These are phyloP conservation scores for Hypoxylon cercidicola DNA, from an alignment of 495 filamentous ascomycete species.

Conservation along the genomic window DNA sequence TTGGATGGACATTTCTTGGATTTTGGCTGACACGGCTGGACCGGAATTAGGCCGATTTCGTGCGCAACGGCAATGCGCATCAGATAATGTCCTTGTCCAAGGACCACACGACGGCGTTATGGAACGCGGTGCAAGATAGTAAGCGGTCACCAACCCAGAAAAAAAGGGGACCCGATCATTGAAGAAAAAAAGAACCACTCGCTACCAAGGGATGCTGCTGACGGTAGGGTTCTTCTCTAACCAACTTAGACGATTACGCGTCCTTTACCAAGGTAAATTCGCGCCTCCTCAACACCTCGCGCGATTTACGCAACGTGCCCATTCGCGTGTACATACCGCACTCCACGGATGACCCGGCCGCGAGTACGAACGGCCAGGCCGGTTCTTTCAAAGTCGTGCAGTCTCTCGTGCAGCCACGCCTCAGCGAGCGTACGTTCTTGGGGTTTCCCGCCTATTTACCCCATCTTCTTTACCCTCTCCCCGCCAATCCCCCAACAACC, in stretches of 20 bases:
- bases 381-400: slow-evolving; percentile 76
- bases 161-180: too few species aligned
- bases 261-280: slow-evolving; percentile 78
- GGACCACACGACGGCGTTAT: slow-evolving; percentile 85
- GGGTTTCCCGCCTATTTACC: slow-evolving; percentile 21
- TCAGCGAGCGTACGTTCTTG: slow-evolving; percentile 53
- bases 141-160: slow-evolving; percentile 37
- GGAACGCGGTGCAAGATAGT: slow-evolving; percentile 87
- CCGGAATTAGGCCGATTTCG: slow-evolving; percentile 76
- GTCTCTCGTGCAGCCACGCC: slow-evolving; percentile 65
- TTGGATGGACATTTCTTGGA: background rate
- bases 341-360: slow-evolving; percentile 56
- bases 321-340: slow-evolving; percentile 89
- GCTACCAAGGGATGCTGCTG: slow-evolving; percentile 1
- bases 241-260: slow-evolving; percentile 75
- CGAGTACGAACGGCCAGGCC: slow-evolving; percentile 47
- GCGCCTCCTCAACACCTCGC: slow-evolving; percentile 79
- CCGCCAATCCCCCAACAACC: slow-evolving; percentile 17
- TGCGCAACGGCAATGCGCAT: slow-evolving; percentile 90
- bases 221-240: slow-evolving; percentile 1
- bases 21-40: slow-evolving; percentile 7
- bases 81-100: slow-evolving; percentile 92
- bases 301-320: slow-evolving; percentile 82
- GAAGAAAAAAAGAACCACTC: too few species aligned
- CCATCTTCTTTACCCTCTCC: slow-evolving; percentile 5